Evolutionary conservation across 371 early-diverging fungal species (phyloP), one percentile per base, ranked within the genome.

Genomic region (Capillidium heterosporum): DNA sequence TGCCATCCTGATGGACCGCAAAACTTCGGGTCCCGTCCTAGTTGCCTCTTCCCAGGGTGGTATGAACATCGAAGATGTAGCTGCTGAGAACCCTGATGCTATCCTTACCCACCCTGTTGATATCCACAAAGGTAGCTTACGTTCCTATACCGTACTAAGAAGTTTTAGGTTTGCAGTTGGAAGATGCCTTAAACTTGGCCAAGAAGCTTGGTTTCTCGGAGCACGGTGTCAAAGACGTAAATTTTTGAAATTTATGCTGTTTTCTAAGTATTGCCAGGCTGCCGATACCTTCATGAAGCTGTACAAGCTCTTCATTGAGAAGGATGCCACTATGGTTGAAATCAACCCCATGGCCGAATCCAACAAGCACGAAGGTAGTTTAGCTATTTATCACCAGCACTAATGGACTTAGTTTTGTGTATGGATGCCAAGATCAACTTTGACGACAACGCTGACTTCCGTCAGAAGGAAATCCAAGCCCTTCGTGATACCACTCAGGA

Each of bases 381-480:
- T 24, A 4, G 42, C 28, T 10, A 28, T 23, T 19, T 44, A 13
- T 32, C 2, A 42, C 27, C 39, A 32, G 13, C 19, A 17, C 31
- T 49, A 35, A 17, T 10, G 5, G 32, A 52, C 26, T 13, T 56
- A 65, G 87, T 90, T 42, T 69, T 85, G 65, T 85, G 86, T 72
- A 84, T 90, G 85, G 87, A 88, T 67, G 87, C 87, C 67, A 91
- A 91, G 76, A 77, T 95, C 71, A 88, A 88, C 71, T 95, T 95
- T 70, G 98, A 97, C 71, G 98, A 97, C 75, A 97, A 97, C 67
- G 96, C 98, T 61, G 89, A 87, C 32, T 95, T 93, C 80, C 87
- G 93, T 67, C 98, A 97, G 72, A 74, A 82, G 74, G 95, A 85
- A 52, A 76, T 95, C 48, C 85, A 87, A 62, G 71, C 61, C 23